These are phyloP conservation scores for Oxyria digyna DNA, from an alignment of 148 eudicot species.

Conservation along the genomic window DNA sequence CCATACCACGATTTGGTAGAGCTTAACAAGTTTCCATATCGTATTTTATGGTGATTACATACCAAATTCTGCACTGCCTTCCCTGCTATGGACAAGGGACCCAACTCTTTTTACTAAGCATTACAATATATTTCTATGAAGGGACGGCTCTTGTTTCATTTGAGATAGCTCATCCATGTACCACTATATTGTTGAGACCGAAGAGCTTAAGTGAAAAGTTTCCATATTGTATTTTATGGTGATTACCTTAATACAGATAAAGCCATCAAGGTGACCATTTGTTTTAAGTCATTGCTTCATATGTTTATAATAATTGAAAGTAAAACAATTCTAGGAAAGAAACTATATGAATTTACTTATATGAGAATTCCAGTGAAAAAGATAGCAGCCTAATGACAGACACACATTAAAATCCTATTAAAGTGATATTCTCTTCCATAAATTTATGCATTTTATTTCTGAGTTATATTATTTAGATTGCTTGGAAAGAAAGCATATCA, in stretches of 20 bases:
- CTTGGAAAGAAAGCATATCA: not conserved
- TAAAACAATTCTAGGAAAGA: too few species aligned
- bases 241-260: not conserved
- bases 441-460: not conserved
- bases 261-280: not conserved
- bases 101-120: not conserved
- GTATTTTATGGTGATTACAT: not conserved
- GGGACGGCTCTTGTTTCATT: not conserved
- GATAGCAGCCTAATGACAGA: too few species aligned
- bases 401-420: not conserved
- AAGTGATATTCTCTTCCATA: not conserved
- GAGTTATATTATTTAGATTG: not conserved
- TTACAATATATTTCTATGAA: not conserved
- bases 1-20: too few species aligned
- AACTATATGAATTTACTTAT: too few species aligned
- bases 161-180: not conserved
- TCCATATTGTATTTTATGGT: not conserved
- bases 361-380: too few species aligned
- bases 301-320: too few species aligned
- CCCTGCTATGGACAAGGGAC: not conserved
- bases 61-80: not conserved
- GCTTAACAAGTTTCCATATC: too few species aligned
- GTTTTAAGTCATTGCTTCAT: too few species aligned
- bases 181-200: not conserved
- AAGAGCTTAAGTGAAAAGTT: not conserved